Evolutionary conservation across 2,329 filamentous ascomycete species (phyloP).

Genomic region (Alternaria rosae): DNA sequence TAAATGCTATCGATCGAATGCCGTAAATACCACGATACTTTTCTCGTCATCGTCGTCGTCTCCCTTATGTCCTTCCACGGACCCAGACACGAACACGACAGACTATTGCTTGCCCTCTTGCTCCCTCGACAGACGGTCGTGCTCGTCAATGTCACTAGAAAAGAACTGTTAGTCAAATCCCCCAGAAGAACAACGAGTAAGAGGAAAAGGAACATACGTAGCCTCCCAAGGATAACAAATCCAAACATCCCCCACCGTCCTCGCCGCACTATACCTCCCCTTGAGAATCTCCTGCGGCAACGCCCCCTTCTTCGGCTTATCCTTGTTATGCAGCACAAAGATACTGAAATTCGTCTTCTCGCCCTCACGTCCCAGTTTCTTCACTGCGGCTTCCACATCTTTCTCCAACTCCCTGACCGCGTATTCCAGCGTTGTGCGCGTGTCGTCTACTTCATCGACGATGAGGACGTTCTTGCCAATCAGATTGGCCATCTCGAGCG

Average conservation of each 20-base stretch:
- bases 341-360: conserved; percentile 89
- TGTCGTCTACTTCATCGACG: conserved; percentile 96
- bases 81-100: no score
- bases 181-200: not conserved
- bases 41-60: not conserved
- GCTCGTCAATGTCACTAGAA: conserved; percentile 82
- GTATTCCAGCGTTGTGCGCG: conserved; percentile 91
- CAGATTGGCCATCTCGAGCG: conserved; percentile 85
- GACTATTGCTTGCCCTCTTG: conserved; percentile 34
- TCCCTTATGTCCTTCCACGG: not conserved
- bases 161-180: no score
- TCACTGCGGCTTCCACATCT: conserved; percentile 83
- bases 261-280: conserved; percentile 81
- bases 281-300: conserved; percentile 81
- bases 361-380: conserved; percentile 71
- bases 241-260: conserved; percentile 93
- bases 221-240: conserved; percentile 99
- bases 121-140: conserved; percentile 73
- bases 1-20: not conserved
- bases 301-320: conserved; percentile 91
- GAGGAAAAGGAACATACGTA: conserved; percentile 56
- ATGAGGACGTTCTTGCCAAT: conserved; percentile 92
- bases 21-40: not conserved
- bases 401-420: conserved; percentile 92
- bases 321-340: conserved; percentile 98